These are phyloP conservation scores for Microbotryum scabiosae DNA, from an alignment of 1,284 basidiomycete genomes.

Conservation along the genomic window DNA sequence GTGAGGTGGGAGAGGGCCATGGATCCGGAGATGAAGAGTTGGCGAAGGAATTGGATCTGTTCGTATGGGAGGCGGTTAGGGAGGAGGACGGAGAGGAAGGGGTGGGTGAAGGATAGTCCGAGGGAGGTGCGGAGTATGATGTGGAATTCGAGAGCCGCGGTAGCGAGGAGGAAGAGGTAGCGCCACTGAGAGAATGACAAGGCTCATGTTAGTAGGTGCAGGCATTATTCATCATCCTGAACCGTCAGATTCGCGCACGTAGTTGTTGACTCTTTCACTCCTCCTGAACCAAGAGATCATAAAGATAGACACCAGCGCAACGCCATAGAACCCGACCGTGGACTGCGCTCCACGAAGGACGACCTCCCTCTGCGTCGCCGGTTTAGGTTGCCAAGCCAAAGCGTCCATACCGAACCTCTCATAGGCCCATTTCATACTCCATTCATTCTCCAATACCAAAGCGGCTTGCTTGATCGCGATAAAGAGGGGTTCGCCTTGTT, in stretches of 20 bases:
- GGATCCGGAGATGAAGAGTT: conserved; percentile 61
- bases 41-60: conserved; percentile 64
- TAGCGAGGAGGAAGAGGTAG: conserved; percentile 47
- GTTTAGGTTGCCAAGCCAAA: conserved; percentile 15
- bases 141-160: conserved; percentile 17
- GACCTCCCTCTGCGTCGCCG: conserved; percentile 25
- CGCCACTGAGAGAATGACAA: conserved; percentile 52
- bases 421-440: conserved; percentile 29
- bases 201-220: conserved; percentile 26
- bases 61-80: conserved; percentile 46
- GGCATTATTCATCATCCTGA: too few relatives aligned
- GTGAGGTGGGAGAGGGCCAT: conserved; percentile 60
- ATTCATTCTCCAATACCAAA: conserved; percentile 25
- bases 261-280: conserved; percentile 30
- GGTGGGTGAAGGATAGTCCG: conserved; percentile 18
- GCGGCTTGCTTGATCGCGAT: conserved; percentile 22
- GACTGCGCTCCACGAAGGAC: conserved; percentile 19
- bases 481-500: conserved; percentile 23
- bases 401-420: conserved; percentile 29
- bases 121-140: conserved; percentile 18
- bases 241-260: conserved; percentile 8
- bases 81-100: conserved; percentile 21
- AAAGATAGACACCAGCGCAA: conserved; percentile 14
- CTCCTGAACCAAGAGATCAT: conserved; percentile 28
- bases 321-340: conserved; percentile 23